Conservation (phyloP, 495 filamentous ascomycete genomes). For the Aspergillus sparsus region DNA sequence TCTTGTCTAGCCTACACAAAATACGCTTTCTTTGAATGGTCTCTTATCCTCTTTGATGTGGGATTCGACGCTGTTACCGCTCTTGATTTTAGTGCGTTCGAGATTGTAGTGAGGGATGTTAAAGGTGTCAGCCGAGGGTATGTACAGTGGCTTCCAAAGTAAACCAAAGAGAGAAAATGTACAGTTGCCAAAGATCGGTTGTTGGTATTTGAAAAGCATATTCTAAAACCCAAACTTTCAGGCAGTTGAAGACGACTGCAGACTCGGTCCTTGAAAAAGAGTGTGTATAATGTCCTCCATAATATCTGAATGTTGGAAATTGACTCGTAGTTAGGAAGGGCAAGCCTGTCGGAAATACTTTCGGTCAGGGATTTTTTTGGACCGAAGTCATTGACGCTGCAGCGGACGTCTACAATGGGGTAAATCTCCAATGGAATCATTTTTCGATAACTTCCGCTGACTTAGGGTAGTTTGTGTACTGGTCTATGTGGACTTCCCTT, state of each 20-base stretch:
- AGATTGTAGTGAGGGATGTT: constrained; percentile 84
- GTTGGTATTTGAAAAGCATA: constrained; percentile 39
- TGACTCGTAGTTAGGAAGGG: constrained; percentile 67
- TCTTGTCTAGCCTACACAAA: constrained; percentile 80
- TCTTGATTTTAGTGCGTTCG: constrained; percentile 89
- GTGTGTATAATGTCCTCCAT: constrained; percentile 54
- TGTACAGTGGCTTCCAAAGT: constrained; percentile 96
- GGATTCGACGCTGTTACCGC: constrained; percentile 95
- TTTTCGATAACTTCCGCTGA: constrained; percentile 16
- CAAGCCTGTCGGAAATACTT: constrained; percentile 68
- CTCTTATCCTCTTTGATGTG: constrained; percentile 91
- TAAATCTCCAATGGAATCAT: constrained; percentile 41
- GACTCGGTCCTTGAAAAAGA: constrained; percentile 86
- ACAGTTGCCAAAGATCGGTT: constrained; percentile 43
- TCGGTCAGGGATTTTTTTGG: constrained; percentile 73
- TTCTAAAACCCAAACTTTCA: constrained; percentile 51
- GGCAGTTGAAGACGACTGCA: constrained; percentile 61
- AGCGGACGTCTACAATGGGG: constrained; percentile 91
- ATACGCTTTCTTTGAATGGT: constrained; percentile 98
- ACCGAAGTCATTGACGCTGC: constrained; percentile 73
- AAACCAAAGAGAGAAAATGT: constrained; percentile 54
- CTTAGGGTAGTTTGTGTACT: constrained; percentile 79
- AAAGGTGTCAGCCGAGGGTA: constrained; percentile 97
- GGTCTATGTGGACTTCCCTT: constrained; percentile 88
- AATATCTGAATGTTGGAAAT: constrained; percentile 22